Evolutionary conservation across 2,329 filamentous ascomycete species (phyloP).

Genomic region (Arthrobotrys entomopaga): DNA sequence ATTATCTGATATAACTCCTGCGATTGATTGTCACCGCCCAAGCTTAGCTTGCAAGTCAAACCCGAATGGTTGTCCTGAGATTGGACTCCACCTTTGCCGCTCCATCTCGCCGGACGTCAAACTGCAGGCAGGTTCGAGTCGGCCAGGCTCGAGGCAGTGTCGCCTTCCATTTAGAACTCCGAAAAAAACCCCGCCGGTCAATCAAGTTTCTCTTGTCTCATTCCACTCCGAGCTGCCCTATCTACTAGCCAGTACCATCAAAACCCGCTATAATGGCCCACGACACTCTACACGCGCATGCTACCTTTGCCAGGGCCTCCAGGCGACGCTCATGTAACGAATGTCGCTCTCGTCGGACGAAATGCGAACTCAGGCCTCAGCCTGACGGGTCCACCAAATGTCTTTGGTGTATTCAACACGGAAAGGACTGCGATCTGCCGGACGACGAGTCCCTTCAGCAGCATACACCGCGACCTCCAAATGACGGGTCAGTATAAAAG

Average conservation of each 20-base stretch:
- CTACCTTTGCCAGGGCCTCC: constrained; percentile 44
- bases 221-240: constrained; percentile 12
- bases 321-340: constrained; percentile 57
- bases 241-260: constrained; percentile 5
- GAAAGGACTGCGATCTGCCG: constrained; percentile 56
- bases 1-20: too few species aligned
- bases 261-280: constrained; percentile 34
- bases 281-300: constrained; percentile 26
- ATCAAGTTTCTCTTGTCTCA: constrained; percentile 19
- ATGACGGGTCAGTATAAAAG: constrained; percentile 56
- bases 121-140: neutral
- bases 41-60: neutral
- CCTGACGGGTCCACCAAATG: constrained; percentile 57
- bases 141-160: constrained; percentile 10
- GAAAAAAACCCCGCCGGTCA: constrained; percentile 38
- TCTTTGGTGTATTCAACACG: constrained; percentile 57
- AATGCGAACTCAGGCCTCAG: constrained; percentile 54
- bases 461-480: constrained; percentile 54
- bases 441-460: constrained; percentile 54
- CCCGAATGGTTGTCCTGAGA: constrained; percentile 1
- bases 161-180: constrained; percentile 45
- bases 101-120: constrained; percentile 33
- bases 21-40: neutral
- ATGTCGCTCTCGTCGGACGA: constrained; percentile 56
- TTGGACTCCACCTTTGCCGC: constrained; percentile 45